A percentile compares a stretch with the other conserved stretches of the same genome.
Evolutionary conservation across 2,329 filamentous ascomycete species (phyloP).

Genomic region (Alternaria triticina): DNA sequence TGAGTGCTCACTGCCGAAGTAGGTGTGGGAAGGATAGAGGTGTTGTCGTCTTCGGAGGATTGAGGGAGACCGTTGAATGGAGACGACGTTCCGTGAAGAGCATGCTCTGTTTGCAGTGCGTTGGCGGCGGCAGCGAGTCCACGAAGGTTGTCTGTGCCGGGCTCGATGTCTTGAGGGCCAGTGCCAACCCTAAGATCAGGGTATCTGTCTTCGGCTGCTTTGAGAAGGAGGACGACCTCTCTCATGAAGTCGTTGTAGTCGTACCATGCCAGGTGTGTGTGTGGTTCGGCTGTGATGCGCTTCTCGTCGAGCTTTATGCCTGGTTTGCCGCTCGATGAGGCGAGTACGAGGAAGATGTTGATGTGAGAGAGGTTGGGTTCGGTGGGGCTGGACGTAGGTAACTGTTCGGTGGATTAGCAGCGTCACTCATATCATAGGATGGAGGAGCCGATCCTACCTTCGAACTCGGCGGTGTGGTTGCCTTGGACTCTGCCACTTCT

Average conservation of each 20-base stretch:
- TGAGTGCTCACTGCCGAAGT: not conserved
- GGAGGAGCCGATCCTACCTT: not conserved
- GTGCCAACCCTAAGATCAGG: constrained; percentile 10
- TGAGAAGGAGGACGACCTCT: constrained; percentile 23
- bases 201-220: constrained; percentile 15
- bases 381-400: constrained; percentile 7
- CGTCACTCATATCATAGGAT: not conserved
- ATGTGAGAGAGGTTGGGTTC: constrained; percentile 51
- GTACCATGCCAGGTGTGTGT: constrained; percentile 22
- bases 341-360: constrained; percentile 67
- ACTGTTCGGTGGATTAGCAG: constrained; percentile 2
- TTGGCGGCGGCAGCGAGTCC: constrained; percentile 43
- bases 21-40: not conserved
- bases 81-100: not conserved
- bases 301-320: constrained; percentile 50
- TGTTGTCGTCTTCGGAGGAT: not conserved
- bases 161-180: not conserved
- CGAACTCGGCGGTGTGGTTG: not conserved
- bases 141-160: constrained; percentile 30
- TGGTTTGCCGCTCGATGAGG: constrained; percentile 58
- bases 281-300: constrained; percentile 21
- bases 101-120: constrained; percentile 27
- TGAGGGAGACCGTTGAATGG: not conserved
- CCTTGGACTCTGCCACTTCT: not conserved
- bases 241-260: constrained; percentile 26